Percentiles rank a stretch among this genome's conserved stretches.
Evolutionary conservation across 108 stramenopile genomes (phyloP).

Genomic region (Cyclotella sp.): DNA sequence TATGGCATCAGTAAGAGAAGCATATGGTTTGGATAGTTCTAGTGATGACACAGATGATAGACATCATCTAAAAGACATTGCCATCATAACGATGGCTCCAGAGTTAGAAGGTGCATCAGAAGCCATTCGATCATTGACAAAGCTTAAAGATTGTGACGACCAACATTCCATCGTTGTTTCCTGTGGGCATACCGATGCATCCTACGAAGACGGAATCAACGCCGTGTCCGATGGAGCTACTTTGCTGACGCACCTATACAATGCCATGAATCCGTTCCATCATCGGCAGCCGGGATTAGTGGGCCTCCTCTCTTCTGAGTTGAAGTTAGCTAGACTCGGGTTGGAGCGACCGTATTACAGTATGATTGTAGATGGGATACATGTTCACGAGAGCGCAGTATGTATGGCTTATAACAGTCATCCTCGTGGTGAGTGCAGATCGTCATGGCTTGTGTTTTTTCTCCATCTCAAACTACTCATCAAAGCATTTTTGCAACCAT

Average conservation of each 20-base stretch:
- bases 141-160: neutral
- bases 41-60: neutral
- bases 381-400: slow-evolving; percentile 54
- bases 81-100: slow-evolving; percentile 64
- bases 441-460: neutral
- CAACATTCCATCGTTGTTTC: slow-evolving; percentile 40
- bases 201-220: slow-evolving; percentile 40
- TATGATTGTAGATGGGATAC: slow-evolving; percentile 63
- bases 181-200: slow-evolving; percentile 60
- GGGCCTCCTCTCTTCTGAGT: slow-evolving; percentile 49
- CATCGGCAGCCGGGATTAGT: slow-evolving; percentile 68
- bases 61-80: slow-evolving; percentile 22
- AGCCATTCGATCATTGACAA: slow-evolving; percentile 30
- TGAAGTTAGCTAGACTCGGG: slow-evolving; percentile 14
- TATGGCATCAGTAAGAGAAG: slow-evolving; percentile 18
- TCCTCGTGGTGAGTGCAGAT: slow-evolving; percentile 34
- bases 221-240: slow-evolving; percentile 57
- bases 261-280: slow-evolving; percentile 71
- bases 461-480: neutral
- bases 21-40: slow-evolving; percentile 17
- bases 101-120: slow-evolving; percentile 55
- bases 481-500: neutral
- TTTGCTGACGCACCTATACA: slow-evolving; percentile 65
- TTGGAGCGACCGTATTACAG: slow-evolving; percentile 27
- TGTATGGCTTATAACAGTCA: slow-evolving; percentile 56